A percentile compares a stretch with the other conserved stretches of the same genome.
Conservation (phyloP, 148 eudicot species). For the Rhododendron griersonianum region DNA sequence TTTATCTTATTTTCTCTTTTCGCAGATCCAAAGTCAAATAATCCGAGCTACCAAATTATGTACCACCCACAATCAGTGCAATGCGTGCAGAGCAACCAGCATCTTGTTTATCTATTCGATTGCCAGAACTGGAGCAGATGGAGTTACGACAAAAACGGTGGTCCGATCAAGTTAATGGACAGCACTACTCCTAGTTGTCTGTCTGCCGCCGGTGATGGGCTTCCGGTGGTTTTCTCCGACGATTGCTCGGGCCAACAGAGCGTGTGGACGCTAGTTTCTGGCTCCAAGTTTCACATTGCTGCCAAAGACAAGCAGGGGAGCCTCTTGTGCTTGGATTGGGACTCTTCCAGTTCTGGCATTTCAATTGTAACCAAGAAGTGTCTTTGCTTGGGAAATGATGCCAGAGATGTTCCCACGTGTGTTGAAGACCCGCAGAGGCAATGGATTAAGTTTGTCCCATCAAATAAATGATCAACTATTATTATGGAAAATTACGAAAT, state of each 20-base stretch:
- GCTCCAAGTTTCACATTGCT: slow-evolving; percentile 27
- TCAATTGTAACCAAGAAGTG: slow-evolving; percentile 25
- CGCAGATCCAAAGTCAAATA: slow-evolving; percentile 14
- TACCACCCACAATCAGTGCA: slow-evolving; percentile 37
- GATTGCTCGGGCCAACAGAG: slow-evolving; percentile 22
- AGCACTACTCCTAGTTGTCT: slow-evolving; percentile 12
- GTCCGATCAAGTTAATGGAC: slow-evolving; percentile 17
- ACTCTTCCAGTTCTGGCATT: slow-evolving; percentile 1
- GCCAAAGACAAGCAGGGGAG: slow-evolving; percentile 21
- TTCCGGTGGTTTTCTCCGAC: slow-evolving; percentile 11
- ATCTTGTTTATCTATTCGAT: not conserved
- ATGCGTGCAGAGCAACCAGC: slow-evolving; percentile 17
- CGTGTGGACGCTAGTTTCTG: slow-evolving; percentile 24
- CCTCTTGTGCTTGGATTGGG: slow-evolving; percentile 32
- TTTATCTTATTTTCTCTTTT: not conserved
- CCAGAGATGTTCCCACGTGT: slow-evolving; percentile 18
- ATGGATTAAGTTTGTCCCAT: slow-evolving; percentile 37
- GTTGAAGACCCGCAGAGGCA: slow-evolving; percentile 31
- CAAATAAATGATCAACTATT: not conserved
- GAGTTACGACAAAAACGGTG: slow-evolving; percentile 16
- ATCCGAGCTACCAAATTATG: slow-evolving; percentile 14
- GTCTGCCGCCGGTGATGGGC: slow-evolving; percentile 13
- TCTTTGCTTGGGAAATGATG: slow-evolving; percentile 22
- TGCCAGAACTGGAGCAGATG: slow-evolving; percentile 20
- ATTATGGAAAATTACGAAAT: not conserved